phyloP scores from a whole-genome alignment of 805 yeast genomes.

The Schwanniomyces yamadae region DNA sequence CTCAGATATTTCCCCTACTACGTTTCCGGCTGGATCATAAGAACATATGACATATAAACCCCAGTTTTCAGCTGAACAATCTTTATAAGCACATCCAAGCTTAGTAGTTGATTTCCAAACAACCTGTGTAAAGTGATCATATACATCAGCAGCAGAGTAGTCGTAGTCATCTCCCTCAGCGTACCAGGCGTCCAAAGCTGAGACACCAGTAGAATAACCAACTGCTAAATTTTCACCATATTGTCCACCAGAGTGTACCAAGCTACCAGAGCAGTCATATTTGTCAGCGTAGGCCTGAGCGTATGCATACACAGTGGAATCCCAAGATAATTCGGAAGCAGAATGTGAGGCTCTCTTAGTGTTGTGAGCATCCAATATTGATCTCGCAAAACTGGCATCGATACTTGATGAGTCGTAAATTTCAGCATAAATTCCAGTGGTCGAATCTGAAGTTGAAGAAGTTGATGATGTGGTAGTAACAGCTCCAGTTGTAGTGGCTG shows the following conservation, averaged over 20 bases:
- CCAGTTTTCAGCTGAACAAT: conserved; percentile 47
- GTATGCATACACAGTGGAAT: conserved; percentile 45
- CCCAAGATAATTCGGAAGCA: conserved; percentile 57
- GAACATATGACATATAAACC: conserved; percentile 71
- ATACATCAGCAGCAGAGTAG: conserved; percentile 33
- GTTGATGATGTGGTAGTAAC: conserved; percentile 7
- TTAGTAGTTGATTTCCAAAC: conserved; percentile 65
- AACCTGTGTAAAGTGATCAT: conserved; percentile 73
- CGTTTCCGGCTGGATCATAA: conserved; percentile 74
- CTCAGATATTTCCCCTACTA: conserved; percentile 39
- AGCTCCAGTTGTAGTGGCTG: conserved; percentile 7
- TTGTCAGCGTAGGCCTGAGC: conserved; percentile 48
- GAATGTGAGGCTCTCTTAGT: conserved; percentile 52
- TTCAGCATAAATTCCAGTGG: conserved; percentile 15
- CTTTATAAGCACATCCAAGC: conserved; percentile 71
- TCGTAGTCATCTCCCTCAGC: conserved; percentile 33
- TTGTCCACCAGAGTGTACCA: conserved; percentile 37
- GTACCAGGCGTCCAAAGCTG: conserved; percentile 42
- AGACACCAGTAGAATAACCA: conserved; percentile 31
- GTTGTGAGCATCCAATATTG: conserved; percentile 63
- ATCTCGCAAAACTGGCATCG: conserved; percentile 35
- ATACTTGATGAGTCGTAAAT: conserved; percentile 11
- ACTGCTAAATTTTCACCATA: conserved; percentile 44
- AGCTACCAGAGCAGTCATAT: conserved; percentile 48
- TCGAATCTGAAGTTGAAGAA: conserved; percentile 7